These are phyloP conservation scores for Neurospora sp. DNA, from an alignment of 495 filamentous ascomycete genomes.

Conservation along the genomic window DNA sequence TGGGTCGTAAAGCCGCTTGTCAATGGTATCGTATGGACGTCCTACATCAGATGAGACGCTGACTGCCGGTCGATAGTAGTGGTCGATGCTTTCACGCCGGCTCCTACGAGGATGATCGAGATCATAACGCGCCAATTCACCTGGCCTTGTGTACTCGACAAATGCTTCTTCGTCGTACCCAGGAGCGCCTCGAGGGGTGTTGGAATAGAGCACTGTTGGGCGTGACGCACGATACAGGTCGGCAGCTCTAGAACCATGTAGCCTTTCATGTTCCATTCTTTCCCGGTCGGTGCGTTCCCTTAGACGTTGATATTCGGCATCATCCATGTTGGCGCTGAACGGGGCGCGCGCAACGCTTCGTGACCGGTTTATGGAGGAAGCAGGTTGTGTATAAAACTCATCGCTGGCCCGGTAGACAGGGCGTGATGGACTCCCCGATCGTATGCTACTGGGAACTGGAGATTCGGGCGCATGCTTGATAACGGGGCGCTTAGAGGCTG, in stretches of 20 bases:
- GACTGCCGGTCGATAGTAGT: slow-evolving; percentile 55
- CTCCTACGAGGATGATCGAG: slow-evolving; percentile 36
- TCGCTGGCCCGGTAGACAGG: slow-evolving; percentile 41
- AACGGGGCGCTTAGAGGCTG: slow-evolving; percentile 30
- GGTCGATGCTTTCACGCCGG: slow-evolving; percentile 42
- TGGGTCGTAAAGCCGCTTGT: slow-evolving; percentile 40
- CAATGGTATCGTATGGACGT: slow-evolving; percentile 27
- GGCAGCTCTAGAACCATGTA: slow-evolving; percentile 17
- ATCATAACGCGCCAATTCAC: slow-evolving; percentile 59
- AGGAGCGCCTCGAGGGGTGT: slow-evolving; percentile 26
- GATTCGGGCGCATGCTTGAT: slow-evolving; percentile 20
- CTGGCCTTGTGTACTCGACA: slow-evolving; percentile 56
- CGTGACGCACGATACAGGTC: slow-evolving; percentile 31
- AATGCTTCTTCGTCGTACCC: slow-evolving; percentile 59
- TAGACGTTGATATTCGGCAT: slow-evolving; percentile 34
- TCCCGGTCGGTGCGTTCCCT: slow-evolving; percentile 35
- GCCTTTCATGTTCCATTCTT: slow-evolving; percentile 28
- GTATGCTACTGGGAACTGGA: slow-evolving; percentile 15
- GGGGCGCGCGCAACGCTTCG: slow-evolving; percentile 16
- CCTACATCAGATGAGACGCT: slow-evolving; percentile 48
- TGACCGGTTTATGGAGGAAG: slow-evolving; percentile 33
- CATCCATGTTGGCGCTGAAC: slow-evolving; percentile 28
- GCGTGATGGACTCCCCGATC: slow-evolving; percentile 33
- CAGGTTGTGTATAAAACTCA: slow-evolving; percentile 42
- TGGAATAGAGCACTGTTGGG: slow-evolving; percentile 23